A percentile compares a stretch with the other conserved stretches of the same genome.
Evolutionary conservation across 169 alveolate species (phyloP).

Genomic region (Babesia gibsoni): DNA sequence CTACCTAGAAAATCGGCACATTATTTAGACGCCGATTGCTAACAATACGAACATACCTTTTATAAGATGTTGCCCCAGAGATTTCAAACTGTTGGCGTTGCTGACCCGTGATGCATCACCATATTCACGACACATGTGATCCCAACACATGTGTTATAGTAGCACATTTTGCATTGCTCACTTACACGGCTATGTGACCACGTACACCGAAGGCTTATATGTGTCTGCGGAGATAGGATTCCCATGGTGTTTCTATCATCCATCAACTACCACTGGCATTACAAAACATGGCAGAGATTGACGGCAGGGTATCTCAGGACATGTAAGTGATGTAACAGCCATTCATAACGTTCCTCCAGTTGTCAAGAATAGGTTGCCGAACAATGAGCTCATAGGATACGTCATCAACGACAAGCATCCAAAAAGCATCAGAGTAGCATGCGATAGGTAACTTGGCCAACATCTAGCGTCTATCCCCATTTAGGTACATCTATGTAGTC

Average conservation of each 20-base stretch:
- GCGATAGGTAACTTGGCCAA: conserved; percentile 72
- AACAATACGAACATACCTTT: no score
- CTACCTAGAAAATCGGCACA: no score
- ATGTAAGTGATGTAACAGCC: conserved; percentile 60
- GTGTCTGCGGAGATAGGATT: not conserved
- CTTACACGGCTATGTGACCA: no score
- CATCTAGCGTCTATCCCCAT: not conserved
- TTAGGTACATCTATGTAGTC: conserved; percentile 86
- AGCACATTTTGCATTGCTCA: no score
- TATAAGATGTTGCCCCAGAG: no score
- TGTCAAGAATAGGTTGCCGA: conserved; percentile 80
- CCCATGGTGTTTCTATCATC: conserved; percentile 58
- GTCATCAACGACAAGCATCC: conserved; percentile 91
- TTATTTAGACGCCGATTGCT: no score
- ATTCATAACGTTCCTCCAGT: conserved; percentile 42
- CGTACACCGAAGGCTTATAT: no score
- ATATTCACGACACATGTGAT: no score
- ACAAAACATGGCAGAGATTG: conserved; percentile 85
- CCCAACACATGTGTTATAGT: no score
- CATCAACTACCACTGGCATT: conserved; percentile 79
- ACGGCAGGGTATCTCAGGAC: conserved; percentile 87
- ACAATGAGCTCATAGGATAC: conserved; percentile 85
- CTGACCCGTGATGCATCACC: no score
- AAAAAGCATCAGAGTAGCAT: conserved; percentile 85
- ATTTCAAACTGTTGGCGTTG: no score